Evolutionary conservation across 768 basidiomycete genomes (phyloP), one percentile per base, ranked within the genome.

Genomic region (Sporobolomyces pararoseus): DNA sequence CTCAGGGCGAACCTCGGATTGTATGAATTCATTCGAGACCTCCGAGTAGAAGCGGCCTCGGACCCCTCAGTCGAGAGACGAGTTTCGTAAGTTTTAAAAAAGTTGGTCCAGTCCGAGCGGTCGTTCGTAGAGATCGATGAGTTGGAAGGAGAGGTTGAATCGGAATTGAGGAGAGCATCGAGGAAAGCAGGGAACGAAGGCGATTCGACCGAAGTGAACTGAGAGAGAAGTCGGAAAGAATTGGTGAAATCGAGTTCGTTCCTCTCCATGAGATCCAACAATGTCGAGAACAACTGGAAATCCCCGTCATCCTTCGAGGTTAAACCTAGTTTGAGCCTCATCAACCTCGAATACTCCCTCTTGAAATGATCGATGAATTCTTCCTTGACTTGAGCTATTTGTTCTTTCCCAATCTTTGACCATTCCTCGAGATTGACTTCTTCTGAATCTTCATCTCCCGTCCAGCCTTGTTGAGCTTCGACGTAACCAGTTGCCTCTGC

Each of bases 1-100:
- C 96, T 83, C 68, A 98, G 80, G 39, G 95, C 87, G 79, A 99
- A 98, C 42, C 93, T 83, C 23, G 96, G 96, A 78, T 99, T 99
- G 34, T 83, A 86, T 29, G 71, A 78, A 70, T 82, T 83, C 81
- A 85, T 84, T 42, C 82, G 85, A 19, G 76, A 79, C 66, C 82
- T 79, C 60, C 87, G 80, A 69, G 55, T 64, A 75, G 51, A 58
- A 63, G 47, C 44, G 0, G 67, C 71, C 7, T 44, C 71, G 7
- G 39, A 10, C 7, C 53, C 55, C n/a, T 77, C 77, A 12, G 21
- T 50, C 0, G 27, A 93, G 7, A 82, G 76, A 84, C 86, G 87
- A 32, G 84, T 84, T 59, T 79, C 78, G 32, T 82, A 82, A 5
- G 58, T 13, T 25, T 76, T 77, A 3, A 78, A 81, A 37, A 79